Evolutionary conservation across 1,139 yeast genomes (phyloP), one percentile per base, ranked within the genome.

Genomic region (Wickerhamomyces sp.): DNA sequence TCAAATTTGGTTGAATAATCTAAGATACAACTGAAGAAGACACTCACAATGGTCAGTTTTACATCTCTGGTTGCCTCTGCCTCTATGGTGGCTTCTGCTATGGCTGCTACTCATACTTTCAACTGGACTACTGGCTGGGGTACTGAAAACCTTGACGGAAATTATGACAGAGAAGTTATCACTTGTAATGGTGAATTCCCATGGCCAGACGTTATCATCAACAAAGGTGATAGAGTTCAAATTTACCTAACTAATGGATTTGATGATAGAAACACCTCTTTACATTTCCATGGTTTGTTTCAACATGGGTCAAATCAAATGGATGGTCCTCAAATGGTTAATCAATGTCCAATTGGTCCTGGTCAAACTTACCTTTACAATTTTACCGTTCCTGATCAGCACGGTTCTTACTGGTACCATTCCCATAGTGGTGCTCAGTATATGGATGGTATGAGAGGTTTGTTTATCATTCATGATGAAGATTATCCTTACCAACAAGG

Each of bases 341-440:
- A 88, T 29, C 97, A 91, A 67, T 89, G 96, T 72, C 95, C 96
- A 34, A 81, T 88, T 48, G 79, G 85, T 11, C 86, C 94, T 1
- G 88, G 88, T 29, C 74, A 72, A 48, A 76, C 84, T 11, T 76
- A 84, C 66, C 62, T 78, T 45, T 79, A 82, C 72, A 88, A 91
- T 70, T 91, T 91, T 65, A 84, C 95, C 10, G 89, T 89, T 39
- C 73, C 73, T 11, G 79, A 82, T 62, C 96, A 91, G 64, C 77
- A 74, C 40, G 98, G 98, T 52, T 78, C 95, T 6, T 91, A 76
- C 72, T 91, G 98, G 98, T 91, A 91, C 71, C 98, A 91, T 66
- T 85, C 96, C 13, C 98, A 91, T 67, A 78, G 87, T 29, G 75
- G 78, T 11, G 84, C 87, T 49, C 95, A 90, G 63, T 91, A 90